Evolutionary conservation across 225 moss, liverwort and hornwort species (phyloP).

Genomic region (Antitrichia curtipendula): DNA sequence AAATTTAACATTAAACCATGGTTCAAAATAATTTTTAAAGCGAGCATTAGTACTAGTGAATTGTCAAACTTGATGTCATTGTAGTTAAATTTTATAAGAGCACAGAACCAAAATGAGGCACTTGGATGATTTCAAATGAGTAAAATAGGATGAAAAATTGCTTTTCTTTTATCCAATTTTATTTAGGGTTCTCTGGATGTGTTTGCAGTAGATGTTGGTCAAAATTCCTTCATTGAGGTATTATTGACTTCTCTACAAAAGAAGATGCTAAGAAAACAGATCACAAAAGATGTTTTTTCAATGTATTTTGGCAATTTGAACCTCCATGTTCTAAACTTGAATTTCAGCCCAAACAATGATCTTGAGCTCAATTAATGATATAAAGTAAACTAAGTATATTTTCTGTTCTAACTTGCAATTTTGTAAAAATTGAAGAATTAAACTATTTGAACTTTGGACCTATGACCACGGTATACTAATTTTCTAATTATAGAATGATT

Average conservation of each 20-base stretch:
- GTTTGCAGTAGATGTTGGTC: too few species aligned
- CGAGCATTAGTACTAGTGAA: too few species aligned
- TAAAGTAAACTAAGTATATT: not conserved
- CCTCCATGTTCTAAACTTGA: not conserved
- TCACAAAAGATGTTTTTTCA: not conserved
- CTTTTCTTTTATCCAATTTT: not conserved
- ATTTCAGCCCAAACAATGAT: not conserved
- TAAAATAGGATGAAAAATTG: not conserved
- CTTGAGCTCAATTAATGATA: not conserved
- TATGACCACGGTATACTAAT: rapidly evolving
- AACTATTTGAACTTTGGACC: not conserved
- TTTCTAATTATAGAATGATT: not conserved
- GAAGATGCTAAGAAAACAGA: rapidly evolving
- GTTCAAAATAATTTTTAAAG: too few species aligned
- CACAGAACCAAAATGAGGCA: rapidly evolving
- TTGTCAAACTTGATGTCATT: not conserved
- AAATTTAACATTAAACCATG: too few species aligned
- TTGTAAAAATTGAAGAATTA: not conserved
- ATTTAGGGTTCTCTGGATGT: not conserved
- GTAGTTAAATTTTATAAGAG: not conserved
- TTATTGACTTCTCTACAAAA: not conserved
- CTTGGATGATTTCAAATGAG: not conserved
- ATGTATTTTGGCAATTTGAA: not conserved
- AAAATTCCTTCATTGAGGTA: not conserved
- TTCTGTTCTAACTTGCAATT: not conserved